Percentiles rank a stretch among this genome's conserved stretches.
These are phyloP conservation scores for Tricholoma sp. DNA, from an alignment of 768 basidiomycete genomes.

Conservation along the genomic window DNA sequence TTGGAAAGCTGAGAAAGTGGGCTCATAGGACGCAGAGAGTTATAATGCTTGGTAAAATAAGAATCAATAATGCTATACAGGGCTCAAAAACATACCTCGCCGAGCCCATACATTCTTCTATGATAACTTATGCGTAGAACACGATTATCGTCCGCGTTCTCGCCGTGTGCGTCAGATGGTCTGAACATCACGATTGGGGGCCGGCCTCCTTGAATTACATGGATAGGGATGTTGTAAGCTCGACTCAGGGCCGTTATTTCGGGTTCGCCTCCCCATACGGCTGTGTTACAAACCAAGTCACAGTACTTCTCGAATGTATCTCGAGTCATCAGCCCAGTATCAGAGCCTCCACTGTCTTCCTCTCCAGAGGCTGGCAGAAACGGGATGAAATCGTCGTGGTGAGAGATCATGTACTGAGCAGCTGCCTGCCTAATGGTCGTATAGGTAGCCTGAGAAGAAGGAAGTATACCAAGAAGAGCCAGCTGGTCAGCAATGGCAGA, in stretches of 20 bases:
- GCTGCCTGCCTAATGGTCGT: slow-evolving; percentile 60
- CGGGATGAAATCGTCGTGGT: slow-evolving; percentile 88
- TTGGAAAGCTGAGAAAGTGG: slow-evolving; percentile 21
- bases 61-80: not conserved
- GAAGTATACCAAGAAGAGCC: slow-evolving; percentile 60
- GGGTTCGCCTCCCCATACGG: slow-evolving; percentile 96
- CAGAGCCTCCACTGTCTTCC: slow-evolving; percentile 62
- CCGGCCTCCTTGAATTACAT: slow-evolving; percentile 80
- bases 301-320: slow-evolving; percentile 73
- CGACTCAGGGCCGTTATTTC: slow-evolving; percentile 89
- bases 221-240: slow-evolving; percentile 78
- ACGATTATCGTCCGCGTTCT: slow-evolving; percentile 26
- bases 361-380: slow-evolving; percentile 76
- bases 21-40: slow-evolving; percentile 65
- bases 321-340: slow-evolving; percentile 68
- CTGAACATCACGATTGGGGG: slow-evolving; percentile 84
- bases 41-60: slow-evolving; percentile 65
- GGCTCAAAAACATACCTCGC: slow-evolving; percentile 62
- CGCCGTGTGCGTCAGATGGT: slow-evolving; percentile 36
- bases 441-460: slow-evolving; percentile 55
- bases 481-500: slow-evolving; percentile 94
- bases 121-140: slow-evolving; percentile 85
- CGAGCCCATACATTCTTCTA: slow-evolving; percentile 88
- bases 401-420: slow-evolving; percentile 72
- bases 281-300: slow-evolving; percentile 68